Percentiles rank a stretch among this genome's conserved stretches.
These are phyloP conservation scores for Mucor irregularis DNA, from an alignment of 371 early-diverging fungal genomes.

Conservation along the genomic window DNA sequence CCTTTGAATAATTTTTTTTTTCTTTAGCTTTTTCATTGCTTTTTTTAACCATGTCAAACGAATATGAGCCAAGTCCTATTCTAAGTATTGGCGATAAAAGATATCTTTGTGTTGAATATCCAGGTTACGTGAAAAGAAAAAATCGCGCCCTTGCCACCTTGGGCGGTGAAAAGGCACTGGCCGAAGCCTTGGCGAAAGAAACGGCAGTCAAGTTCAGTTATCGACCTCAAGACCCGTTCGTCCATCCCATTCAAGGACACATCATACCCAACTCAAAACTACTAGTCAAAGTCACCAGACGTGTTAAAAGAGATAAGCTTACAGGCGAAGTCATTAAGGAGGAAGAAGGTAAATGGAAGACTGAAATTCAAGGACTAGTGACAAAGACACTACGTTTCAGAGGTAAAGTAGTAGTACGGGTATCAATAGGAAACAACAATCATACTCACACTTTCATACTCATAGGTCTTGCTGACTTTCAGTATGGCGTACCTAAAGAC, in stretches of 20 bases:
- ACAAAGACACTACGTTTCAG: constrained; percentile 57
- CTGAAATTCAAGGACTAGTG: constrained; percentile 51
- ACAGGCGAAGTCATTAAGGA: constrained; percentile 27
- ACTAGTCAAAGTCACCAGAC: constrained; percentile 62
- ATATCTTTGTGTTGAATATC: constrained; percentile 61
- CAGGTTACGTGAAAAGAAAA: constrained; percentile 50
- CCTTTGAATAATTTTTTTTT: background rate
- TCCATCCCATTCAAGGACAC: constrained; percentile 64
- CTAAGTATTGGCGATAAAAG: constrained; percentile 22
- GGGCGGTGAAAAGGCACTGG: constrained; percentile 50
- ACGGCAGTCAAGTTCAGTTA: constrained; percentile 47
- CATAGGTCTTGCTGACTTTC: constrained; percentile 62
- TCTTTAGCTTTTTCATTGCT: background rate
- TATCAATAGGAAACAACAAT: no score
- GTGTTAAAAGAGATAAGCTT: constrained; percentile 33
- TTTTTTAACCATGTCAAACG: background rate
- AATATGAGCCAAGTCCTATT: constrained; percentile 17
- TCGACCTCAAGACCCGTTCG: constrained; percentile 60
- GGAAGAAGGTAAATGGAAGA: constrained; percentile 2
- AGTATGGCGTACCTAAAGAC: constrained; percentile 43
- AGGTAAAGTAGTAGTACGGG: constrained; percentile 32
- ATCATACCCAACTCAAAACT: constrained; percentile 50
- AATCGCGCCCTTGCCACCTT: constrained; percentile 49
- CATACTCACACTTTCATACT: background rate
- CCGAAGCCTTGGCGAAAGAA: constrained; percentile 8